Conservation (phyloP, 2,329 filamentous ascomycete genomes). For the Phialophora chinensis region DNA sequence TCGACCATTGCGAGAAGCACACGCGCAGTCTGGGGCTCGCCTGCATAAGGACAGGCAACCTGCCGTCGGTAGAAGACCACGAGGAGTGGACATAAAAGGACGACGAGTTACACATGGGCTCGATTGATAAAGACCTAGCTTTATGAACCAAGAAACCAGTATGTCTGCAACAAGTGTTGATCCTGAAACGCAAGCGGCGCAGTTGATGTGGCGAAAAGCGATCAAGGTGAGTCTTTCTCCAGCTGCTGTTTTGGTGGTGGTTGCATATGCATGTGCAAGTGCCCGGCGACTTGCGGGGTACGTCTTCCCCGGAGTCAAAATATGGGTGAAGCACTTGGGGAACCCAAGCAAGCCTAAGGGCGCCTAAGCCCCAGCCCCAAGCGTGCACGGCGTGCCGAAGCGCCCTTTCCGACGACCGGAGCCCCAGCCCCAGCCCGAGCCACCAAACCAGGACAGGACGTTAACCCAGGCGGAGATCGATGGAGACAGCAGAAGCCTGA, state of each 20-base stretch:
- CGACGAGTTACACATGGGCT: background rate
- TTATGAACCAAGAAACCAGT: background rate
- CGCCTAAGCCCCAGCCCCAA: too few relatives aligned
- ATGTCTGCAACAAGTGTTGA: background rate
- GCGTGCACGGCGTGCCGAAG: too few relatives aligned
- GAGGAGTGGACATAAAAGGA: background rate
- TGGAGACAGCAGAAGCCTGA: background rate
- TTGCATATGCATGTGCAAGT: background rate
- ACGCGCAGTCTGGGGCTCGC: background rate
- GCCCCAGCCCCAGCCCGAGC: too few relatives aligned
- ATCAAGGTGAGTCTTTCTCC: background rate
- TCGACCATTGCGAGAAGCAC: slow-evolving; percentile 1
- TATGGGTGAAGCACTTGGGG: too few relatives aligned
- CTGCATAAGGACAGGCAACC: background rate
- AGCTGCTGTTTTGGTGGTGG: background rate
- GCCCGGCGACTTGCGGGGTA: too few relatives aligned
- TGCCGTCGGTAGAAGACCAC: background rate
- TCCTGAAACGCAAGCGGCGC: background rate
- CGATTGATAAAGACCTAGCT: background rate
- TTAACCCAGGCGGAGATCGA: background rate
- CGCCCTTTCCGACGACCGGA: too few relatives aligned
- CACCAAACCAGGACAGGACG: too few relatives aligned
- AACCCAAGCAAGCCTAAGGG: too few relatives aligned
- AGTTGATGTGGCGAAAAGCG: background rate
- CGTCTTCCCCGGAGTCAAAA: background rate